Base-by-base conservation (phyloP, 2,329 filamentous ascomycete genomes). In the Parafenestella ontariensis region DNA sequence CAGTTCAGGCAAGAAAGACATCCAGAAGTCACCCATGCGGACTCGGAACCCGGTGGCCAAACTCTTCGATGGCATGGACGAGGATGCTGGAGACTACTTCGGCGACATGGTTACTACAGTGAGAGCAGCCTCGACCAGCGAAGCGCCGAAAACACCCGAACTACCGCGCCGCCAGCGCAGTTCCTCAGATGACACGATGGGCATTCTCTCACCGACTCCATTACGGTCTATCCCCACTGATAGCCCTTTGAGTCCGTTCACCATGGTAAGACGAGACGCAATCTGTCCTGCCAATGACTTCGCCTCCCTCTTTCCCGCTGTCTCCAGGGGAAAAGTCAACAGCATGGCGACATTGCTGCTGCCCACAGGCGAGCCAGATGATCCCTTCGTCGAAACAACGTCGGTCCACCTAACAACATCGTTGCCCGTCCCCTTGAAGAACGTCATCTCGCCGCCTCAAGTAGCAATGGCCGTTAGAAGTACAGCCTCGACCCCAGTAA, bases 41-140 rank as follows among this genome's bases (percentile, higher is more conserved):
- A 57, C 51, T 40, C 52, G 49, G 5, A 65, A 65, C 39, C 61
- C 61, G 0, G 56, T 64, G 42, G 59, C 58, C 3, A 69, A 65
- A 31, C 48, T 68, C 7, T 64, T 70, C 39, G 68, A 70, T 37
- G 65, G 58, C 20, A 23, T 36, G 23, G n/a, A 52, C 31, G 50
- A 56, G 1, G 41, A 40, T 7, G 37, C 21, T 40, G 21, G 5
- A 7, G 37, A 40, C 17, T 40, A 40, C 20, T 40, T 40, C 11
- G 37, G 20, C 37, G n/a, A 24, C 10, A 9, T n/a, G 13, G 18
- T 15, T 5, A 8, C 11, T 8, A 23, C 11, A 1, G 18, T 15
- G 13, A 40, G 37, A 23, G 10, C 37, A 24, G 2, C 37, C 15
- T 40, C 37, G 6, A 6, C 7, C 11, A 13, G 37, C 15, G 21